Base-by-base conservation (phyloP, 176 grass and related monocot species). In the Triticum dicoccoides region DNA sequence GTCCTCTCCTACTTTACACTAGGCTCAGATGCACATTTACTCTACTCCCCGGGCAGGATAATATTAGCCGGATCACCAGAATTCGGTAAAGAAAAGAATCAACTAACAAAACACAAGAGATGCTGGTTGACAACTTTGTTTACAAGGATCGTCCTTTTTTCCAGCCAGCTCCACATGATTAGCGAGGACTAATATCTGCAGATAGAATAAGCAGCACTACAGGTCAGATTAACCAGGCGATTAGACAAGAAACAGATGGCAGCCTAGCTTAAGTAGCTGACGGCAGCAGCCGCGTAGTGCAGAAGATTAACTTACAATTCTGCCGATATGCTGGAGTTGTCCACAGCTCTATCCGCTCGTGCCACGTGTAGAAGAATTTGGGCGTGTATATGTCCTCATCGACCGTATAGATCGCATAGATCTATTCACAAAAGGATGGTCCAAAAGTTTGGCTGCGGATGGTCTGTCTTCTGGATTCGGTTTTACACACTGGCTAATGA, bases 391-490 rank as follows among this genome's bases (percentile, higher is more conserved):
- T 64, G 86, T 85, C 65, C 90, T 85, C 82, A 91, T 73, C 32
- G 90, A 91, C 56, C 90, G 79, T 73, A 91, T 42, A 11, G 86
- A 83, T 49, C 80, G 79, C 67, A 95, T 76, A 14, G 88, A 90
- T 73, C 67, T 87, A 81, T 79, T 92, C 39, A 95, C 93, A 2
- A 95, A 95, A 5, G 90, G 90, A 87, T 95, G 93, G 27, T 91
- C 88, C 76, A 95, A 80, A 52, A 95, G 86, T 90, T 89, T 90
- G 63, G 83, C 74, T 35, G 90, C 90, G 59, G 83, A 85, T 17
- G 93, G 93, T 56, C 93, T 92, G 23, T 89, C 93, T 21, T 92
- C 80, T 56, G 93, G 93, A 66, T 87, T 92, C 34, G 82, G 61
- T 75, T 91, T 84, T 41, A 95, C 90, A 51, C 93, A 95, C 62